These are phyloP conservation scores for Corynascus novoguineensis DNA, from an alignment of 495 filamentous ascomycete genomes.

Conservation along the genomic window DNA sequence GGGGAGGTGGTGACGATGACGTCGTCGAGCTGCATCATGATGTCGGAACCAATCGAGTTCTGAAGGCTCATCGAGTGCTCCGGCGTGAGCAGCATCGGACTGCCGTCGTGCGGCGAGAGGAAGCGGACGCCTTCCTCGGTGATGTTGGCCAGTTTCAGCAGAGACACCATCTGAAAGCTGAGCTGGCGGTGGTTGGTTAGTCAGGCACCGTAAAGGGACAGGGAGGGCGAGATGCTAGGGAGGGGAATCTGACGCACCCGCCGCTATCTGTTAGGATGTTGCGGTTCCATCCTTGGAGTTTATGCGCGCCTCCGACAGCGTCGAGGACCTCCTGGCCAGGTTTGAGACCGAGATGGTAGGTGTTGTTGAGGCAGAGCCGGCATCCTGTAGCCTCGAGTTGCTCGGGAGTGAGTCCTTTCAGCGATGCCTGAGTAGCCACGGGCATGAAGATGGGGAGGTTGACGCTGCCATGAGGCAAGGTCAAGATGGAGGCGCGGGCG, in stretches of 20 bases:
- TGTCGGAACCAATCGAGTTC: constrained; percentile 95
- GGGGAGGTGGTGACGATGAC: constrained; percentile 94
- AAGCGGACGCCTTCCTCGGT: constrained; percentile 96
- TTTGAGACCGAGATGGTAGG: constrained; percentile 92
- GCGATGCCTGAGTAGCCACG: constrained; percentile 92
- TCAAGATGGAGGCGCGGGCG: constrained; percentile 84
- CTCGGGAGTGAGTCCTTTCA: constrained; percentile 91
- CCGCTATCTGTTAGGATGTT: constrained; percentile 97
- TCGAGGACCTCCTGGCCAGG: constrained; percentile 86
- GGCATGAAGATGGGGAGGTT: constrained; percentile 95
- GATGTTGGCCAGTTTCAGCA: constrained; percentile 87
- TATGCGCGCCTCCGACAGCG: constrained; percentile 84
- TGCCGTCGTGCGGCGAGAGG: constrained; percentile 87
- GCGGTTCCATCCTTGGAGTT: constrained; percentile 87
- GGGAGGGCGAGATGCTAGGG: neutral
- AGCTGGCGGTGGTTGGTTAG: constrained; percentile 10
- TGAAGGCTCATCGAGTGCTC: constrained; percentile 96
- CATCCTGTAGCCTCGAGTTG: constrained; percentile 86
- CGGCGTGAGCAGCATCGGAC: constrained; percentile 95
- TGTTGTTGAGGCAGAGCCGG: constrained; percentile 91
- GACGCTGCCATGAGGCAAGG: constrained; percentile 86
- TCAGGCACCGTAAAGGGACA: neutral
- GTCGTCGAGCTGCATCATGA: constrained; percentile 99
- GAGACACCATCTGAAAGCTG: constrained; percentile 97
- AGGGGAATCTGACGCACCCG: constrained; percentile 66